Base-by-base conservation (phyloP, 495 filamentous ascomycete species). In the Trichocladium uniseriatum region DNA sequence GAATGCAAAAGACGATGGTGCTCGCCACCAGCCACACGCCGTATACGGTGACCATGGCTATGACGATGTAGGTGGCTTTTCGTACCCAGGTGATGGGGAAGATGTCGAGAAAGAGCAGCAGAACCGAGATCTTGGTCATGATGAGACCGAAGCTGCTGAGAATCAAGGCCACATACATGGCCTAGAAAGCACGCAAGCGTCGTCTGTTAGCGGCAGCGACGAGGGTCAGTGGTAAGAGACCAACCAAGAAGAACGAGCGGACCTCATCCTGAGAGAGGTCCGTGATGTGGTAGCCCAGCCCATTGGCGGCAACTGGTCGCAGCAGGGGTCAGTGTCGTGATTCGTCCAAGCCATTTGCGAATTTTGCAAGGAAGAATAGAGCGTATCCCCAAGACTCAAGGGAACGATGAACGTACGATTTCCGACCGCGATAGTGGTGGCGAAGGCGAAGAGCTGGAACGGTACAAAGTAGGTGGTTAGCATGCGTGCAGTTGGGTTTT, bases 111-210 rank as follows among this genome's bases (percentile, higher is more conserved):
- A 60, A 62, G 11, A 62, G 43, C 3, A 59, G 32, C n/a, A 57
- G 48, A 10, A 64, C 54, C 13, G 54, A 64, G n/a, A 64, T 34
- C 51, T 62, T 64, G 45, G 56, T 59, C 39, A 57, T 31, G 43
- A 44, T n/a, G 27, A 60, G 51, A 42, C 47, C 49, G 32, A 54
- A 45, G 24, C 27, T 35, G 31, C 38, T 45, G 36, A 46, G 14
- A 19, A 57, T 27, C 11, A 54, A 40, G 27, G 31, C 31, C 0
- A 20, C 13, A 10, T 36, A 51, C 6, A 44, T 36, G 19, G 21
- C 8, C 48, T 37, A n/a, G n/a, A n/a, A n/a, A n/a, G n/a, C n/a
- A n/a, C n/a, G n/a, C n/a, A n/a, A n/a, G n/a, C n/a, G n/a, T n/a
- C n/a, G n/a, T n/a, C n/a, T n/a, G n/a, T n/a, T n/a, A n/a, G n/a